Base-by-base conservation (phyloP, 1,139 yeast genomes). In the Hemisphaericaspora subhashii region DNA sequence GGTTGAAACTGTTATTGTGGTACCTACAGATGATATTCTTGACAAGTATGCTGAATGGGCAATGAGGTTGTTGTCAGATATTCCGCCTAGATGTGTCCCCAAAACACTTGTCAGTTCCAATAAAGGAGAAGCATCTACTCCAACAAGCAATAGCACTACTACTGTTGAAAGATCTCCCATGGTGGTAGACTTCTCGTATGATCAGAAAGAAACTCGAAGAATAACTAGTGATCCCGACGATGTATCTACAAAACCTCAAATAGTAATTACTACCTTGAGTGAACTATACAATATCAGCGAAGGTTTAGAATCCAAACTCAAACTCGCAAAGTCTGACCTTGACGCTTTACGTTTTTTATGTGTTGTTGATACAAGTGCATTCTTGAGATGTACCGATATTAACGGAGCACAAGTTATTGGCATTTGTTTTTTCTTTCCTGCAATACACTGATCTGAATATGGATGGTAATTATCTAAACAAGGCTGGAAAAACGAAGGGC, bases 11-110 rank as follows among this genome's bases (percentile, higher is more conserved):
- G 39, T 62, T 3, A 54, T 64, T 18, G 28, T 65, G 4, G 67
- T 60, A 1, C 68, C 69, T 3, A 60, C 65, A 8, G 54, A 54
- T 27, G 52, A 46, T 7, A 26, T 56, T 32, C 54, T 64, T 9
- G 44, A 48, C 13, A 50, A 52, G 35, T 64, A 60, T 37, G 40
- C 46, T 26, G 18, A 38, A 5, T 46, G 50, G 39, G 37, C 22
- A 42, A 51, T 3, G 27, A 45, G 15, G 58, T 51, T 11, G 45
- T 58, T 11, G 58, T 62, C 40, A 4, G 38, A 33, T 13, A 30
- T 32, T 10, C 5, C 27, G 34, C n/a, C 29, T 8, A 12, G n/a
- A 27, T 20, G 30, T 17, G 24, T 29, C 29, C 33, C 33, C 27
- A 22, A 28, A 36, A 11, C 29, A 23, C 8, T 22, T 28, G 21